These are phyloP conservation scores for Ciborinia camelliae DNA, from an alignment of 2,329 filamentous ascomycete species.

Conservation along the genomic window DNA sequence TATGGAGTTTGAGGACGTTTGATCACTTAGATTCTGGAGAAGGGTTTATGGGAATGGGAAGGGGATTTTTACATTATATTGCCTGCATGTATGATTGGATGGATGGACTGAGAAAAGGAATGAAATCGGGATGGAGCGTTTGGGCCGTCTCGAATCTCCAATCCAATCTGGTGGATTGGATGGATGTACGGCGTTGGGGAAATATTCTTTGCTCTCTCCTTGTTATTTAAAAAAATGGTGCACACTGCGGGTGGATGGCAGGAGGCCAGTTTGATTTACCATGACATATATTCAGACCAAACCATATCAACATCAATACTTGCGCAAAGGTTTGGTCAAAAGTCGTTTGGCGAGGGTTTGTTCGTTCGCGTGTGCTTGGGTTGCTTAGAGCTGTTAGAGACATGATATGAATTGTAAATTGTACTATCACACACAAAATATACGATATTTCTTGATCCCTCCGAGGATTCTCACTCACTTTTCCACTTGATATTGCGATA, in stretches of 20 bases:
- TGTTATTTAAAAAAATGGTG: not conserved
- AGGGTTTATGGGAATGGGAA: not conserved
- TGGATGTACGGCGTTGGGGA: conserved; percentile 15
- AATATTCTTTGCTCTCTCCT: not conserved
- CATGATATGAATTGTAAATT: not conserved
- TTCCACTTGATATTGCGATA: not conserved
- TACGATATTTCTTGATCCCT: no score
- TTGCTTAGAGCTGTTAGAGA: not conserved
- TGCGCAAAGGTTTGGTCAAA: not conserved
- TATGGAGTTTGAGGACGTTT: conserved; percentile 58
- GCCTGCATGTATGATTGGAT: conserved; percentile 3
- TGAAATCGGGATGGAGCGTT: not conserved
- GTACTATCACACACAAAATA: not conserved
- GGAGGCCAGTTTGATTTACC: not conserved
- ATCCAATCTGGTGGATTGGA: not conserved
- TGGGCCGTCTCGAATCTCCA: not conserved
- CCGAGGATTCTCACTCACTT: no score
- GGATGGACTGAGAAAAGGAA: not conserved
- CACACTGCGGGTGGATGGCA: not conserved
- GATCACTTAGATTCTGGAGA: conserved; percentile 5
- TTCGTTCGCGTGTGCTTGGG: not conserved
- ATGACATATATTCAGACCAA: not conserved
- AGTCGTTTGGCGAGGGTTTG: not conserved
- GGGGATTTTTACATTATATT: conserved; percentile 2
- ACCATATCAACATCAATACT: not conserved